These are phyloP conservation scores for Tricholoma bakamatsutake DNA, from an alignment of 768 basidiomycete species.

Conservation along the genomic window DNA sequence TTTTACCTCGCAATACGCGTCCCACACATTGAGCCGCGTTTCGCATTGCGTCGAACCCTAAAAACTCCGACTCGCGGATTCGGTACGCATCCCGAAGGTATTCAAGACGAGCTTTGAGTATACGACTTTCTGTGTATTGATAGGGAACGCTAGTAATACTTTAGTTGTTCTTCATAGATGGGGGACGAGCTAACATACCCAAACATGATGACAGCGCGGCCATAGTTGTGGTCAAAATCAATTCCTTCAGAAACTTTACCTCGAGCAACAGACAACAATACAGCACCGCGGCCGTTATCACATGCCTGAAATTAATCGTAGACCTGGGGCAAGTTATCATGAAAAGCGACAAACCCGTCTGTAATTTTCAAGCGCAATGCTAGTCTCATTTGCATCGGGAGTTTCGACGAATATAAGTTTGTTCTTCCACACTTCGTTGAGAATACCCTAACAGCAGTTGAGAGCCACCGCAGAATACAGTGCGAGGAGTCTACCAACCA, in stretches of 20 bases:
- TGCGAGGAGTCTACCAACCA: conserved; percentile 53
- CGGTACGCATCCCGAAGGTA: conserved; percentile 98
- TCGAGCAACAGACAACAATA: conserved; percentile 93
- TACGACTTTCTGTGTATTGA: conserved; percentile 97
- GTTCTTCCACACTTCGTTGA: conserved; percentile 99
- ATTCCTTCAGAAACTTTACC: conserved; percentile 99
- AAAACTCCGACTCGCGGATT: conserved; percentile 96
- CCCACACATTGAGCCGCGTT: conserved; percentile 99
- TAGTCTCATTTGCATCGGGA: conserved; percentile 97
- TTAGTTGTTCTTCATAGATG: conserved; percentile 10
- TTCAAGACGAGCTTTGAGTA: conserved; percentile 93
- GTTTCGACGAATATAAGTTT: conserved; percentile 99
- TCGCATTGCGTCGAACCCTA: conserved; percentile 99
- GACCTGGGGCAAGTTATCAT: neutral
- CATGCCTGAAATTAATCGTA: conserved; percentile 61
- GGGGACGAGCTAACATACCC: conserved; percentile 49
- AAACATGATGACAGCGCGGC: conserved; percentile 99
- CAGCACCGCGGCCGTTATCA: conserved; percentile 96
- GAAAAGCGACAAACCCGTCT: conserved; percentile 55
- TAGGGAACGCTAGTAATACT: conserved; percentile 71
- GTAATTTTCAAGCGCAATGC: conserved; percentile 96
- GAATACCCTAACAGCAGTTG: conserved; percentile 67
- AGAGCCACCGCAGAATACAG: neutral
- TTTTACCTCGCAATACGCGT: conserved; percentile 95
- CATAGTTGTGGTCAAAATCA: conserved; percentile 99